These are phyloP conservation scores for Phoma herbarum DNA, from an alignment of 2,329 filamentous ascomycete species.

Conservation along the genomic window DNA sequence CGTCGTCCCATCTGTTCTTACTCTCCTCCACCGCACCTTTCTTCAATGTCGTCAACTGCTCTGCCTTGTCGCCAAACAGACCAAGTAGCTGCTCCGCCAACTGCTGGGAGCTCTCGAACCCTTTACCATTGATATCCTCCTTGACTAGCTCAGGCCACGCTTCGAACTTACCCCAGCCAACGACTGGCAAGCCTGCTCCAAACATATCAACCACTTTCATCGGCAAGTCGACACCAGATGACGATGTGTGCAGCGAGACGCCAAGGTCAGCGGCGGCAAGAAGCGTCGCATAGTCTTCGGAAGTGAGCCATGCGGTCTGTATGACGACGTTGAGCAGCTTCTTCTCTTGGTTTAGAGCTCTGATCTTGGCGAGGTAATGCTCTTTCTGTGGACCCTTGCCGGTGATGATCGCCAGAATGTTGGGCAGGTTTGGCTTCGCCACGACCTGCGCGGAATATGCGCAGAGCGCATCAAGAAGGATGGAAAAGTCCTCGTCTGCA, in stretches of 20 bases:
- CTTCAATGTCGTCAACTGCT: constrained; percentile 69
- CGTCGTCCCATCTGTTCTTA: constrained; percentile 82
- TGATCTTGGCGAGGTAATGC: constrained; percentile 74
- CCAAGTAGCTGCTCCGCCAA: constrained; percentile 70
- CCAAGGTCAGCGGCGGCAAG: constrained; percentile 88
- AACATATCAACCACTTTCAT: constrained; percentile 99
- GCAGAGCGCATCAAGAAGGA: constrained; percentile 84
- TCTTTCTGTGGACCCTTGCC: constrained; percentile 89
- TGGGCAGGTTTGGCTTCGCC: constrained; percentile 63
- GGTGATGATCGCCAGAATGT: constrained; percentile 88
- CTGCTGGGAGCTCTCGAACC: constrained; percentile 77
- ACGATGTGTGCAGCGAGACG: constrained; percentile 90
- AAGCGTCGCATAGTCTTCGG: constrained; percentile 83
- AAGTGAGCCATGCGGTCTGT: constrained; percentile 83
- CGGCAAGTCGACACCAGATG: constrained; percentile 91
- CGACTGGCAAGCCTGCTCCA: constrained; percentile 88
- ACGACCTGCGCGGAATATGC: constrained; percentile 69
- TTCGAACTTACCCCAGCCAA: constrained; percentile 84
- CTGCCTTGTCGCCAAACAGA: constrained; percentile 65
- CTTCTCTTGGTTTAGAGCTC: constrained; percentile 66
- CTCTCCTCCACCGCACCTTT: constrained; percentile 78
- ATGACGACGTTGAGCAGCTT: constrained; percentile 76
- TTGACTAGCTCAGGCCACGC: constrained; percentile 91
- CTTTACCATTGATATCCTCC: constrained; percentile 84
- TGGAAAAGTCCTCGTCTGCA: constrained; percentile 90